These are phyloP conservation scores for Aspergillus hortae DNA, from an alignment of 2,329 filamentous ascomycete species.

Conservation along the genomic window DNA sequence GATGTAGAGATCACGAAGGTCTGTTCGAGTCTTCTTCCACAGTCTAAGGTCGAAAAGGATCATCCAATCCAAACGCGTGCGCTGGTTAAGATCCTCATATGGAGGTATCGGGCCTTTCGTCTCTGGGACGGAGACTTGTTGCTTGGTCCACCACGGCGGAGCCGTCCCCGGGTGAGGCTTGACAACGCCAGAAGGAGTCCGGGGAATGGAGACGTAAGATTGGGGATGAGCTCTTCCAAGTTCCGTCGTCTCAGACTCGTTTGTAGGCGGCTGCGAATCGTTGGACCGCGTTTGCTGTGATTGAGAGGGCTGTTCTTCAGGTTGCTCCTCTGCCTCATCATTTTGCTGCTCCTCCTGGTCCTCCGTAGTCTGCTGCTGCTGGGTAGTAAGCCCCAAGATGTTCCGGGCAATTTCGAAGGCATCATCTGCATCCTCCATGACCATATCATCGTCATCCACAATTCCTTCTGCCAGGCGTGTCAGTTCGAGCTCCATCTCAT, in stretches of 20 bases:
- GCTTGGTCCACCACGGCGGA: constrained; percentile 73
- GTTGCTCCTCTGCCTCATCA: constrained; percentile 26
- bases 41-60: constrained; percentile 90
- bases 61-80: constrained; percentile 88
- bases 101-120: constrained; percentile 60
- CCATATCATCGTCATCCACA: constrained; percentile 46
- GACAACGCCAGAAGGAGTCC: constrained; percentile 62
- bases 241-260: constrained; percentile 14
- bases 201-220: constrained; percentile 64
- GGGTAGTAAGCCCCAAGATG: constrained; percentile 66
- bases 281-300: background rate
- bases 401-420: constrained; percentile 73
- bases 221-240: constrained; percentile 14
- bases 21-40: constrained; percentile 93
- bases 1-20: constrained; percentile 89
- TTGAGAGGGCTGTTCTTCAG: constrained; percentile 13
- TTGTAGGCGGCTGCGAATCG: constrained; percentile 9
- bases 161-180: constrained; percentile 46
- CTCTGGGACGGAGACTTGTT: constrained; percentile 69
- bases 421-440: constrained; percentile 56
- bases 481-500: constrained; percentile 28
- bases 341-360: constrained; percentile 3
- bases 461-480: constrained; percentile 17
- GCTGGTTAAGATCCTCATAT: constrained; percentile 84
- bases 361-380: constrained; percentile 26